These are phyloP conservation scores for Schizophyllum commune DNA, from an alignment of 1,284 basidiomycete genomes.

Conservation along the genomic window DNA sequence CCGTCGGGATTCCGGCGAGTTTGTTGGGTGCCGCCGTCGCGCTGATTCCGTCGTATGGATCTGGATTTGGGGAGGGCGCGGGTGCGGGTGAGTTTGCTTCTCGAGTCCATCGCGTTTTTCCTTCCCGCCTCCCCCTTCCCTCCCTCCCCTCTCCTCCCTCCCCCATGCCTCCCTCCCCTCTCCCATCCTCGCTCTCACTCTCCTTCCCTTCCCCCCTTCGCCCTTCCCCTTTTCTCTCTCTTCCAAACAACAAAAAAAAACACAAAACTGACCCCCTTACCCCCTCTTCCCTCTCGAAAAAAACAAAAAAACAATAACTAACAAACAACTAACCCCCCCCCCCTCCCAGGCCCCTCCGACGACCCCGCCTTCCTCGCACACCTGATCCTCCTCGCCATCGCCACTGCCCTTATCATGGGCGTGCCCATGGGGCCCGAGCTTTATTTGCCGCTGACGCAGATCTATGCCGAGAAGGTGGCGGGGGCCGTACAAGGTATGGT, in stretches of 20 bases:
- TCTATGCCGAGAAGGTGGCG: conserved; percentile 66
- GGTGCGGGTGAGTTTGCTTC: no score
- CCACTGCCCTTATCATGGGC: conserved; percentile 40
- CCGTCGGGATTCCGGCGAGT: background rate
- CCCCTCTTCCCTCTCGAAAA: no score
- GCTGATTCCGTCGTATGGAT: background rate
- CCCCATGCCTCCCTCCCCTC: no score
- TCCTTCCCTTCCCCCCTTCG: no score
- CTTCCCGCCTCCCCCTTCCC: no score
- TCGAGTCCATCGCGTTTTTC: no score
- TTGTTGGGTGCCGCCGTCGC: background rate
- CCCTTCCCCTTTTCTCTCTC: conserved; percentile 8
- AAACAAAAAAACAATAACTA: no score
- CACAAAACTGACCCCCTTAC: no score
- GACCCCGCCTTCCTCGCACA: conserved; percentile 35
- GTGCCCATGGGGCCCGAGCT: conserved; percentile 68
- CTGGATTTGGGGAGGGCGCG: no score
- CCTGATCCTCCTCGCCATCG: conserved; percentile 40
- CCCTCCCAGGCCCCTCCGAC: conserved; percentile 20
- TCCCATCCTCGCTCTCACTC: no score
- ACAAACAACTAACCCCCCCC: conserved; percentile 41
- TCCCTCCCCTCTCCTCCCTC: no score
- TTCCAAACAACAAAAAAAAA: no score
- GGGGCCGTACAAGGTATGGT: background rate
- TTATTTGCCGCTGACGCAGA: conserved; percentile 59